Evolutionary conservation across 176 grass and related monocot genomes (phyloP).

Genomic region (Triticum timopheevii): DNA sequence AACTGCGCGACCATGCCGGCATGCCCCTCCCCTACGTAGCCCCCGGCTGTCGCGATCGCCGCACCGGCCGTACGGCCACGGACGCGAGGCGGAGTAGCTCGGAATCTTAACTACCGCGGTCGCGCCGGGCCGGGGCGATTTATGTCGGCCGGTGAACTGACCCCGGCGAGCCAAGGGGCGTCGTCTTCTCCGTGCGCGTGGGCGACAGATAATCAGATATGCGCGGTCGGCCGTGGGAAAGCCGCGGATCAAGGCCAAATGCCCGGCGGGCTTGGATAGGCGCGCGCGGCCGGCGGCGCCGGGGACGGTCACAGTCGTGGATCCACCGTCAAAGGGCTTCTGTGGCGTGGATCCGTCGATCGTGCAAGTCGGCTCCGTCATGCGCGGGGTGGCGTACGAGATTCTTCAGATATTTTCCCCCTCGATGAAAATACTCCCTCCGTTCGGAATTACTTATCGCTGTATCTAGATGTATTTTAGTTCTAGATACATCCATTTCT

Average conservation of each 20-base stretch:
- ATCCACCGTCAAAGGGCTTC: background rate
- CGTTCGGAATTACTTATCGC: no score
- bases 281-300: no score
- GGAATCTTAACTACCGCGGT: background rate
- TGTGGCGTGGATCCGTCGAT: background rate
- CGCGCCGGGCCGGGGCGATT: no score
- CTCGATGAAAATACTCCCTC: no score
- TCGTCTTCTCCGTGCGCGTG: background rate
- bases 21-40: background rate
- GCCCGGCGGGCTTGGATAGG: background rate
- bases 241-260: background rate
- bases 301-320: background rate
- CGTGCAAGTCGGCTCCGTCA: background rate
- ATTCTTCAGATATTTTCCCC: background rate
- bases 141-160: background rate
- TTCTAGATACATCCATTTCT: no score
- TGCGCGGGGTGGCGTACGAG: background rate
- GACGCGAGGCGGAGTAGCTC: background rate
- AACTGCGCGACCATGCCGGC: background rate
- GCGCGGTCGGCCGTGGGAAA: background rate
- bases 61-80: background rate
- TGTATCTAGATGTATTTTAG: no score
- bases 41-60: background rate
- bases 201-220: background rate
- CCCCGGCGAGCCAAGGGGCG: no score